phyloP scores from a whole-genome alignment of 2,329 filamentous ascomycete genomes.

The Beauveria scarabaeidicola region DNA sequence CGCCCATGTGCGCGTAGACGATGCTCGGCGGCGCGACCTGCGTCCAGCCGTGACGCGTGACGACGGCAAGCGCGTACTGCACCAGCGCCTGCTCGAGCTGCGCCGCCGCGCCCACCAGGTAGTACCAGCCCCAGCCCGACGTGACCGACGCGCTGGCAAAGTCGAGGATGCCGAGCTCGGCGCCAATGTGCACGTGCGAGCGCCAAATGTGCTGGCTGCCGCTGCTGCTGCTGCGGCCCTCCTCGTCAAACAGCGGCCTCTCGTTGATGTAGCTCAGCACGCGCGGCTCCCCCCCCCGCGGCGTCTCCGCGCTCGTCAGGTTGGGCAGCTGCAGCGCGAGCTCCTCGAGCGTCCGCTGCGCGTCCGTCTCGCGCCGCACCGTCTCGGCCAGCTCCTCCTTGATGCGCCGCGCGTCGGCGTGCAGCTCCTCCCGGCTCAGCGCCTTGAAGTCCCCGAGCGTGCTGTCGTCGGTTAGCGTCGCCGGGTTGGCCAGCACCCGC shows the following conservation, averaged over 20 bases:
- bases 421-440: constrained; percentile 42
- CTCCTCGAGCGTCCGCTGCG: constrained; percentile 58
- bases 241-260: constrained; percentile 37
- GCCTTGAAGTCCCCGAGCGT: constrained; percentile 27
- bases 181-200: constrained; percentile 81
- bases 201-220: constrained; percentile 44
- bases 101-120: constrained; percentile 81
- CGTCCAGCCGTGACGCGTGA: constrained; percentile 66
- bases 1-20: constrained; percentile 84
- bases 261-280: constrained; percentile 75
- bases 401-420: constrained; percentile 54
- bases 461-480: constrained; percentile 35
- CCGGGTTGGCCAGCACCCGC: constrained; percentile 42
- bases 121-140: constrained; percentile 97
- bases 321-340: constrained; percentile 80
- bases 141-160: constrained; percentile 74
- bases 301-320: constrained; percentile 69
- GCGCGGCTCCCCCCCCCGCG: constrained; percentile 55
- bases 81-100: constrained; percentile 91
- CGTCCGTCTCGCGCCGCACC: constrained; percentile 51
- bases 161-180: constrained; percentile 81
- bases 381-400: constrained; percentile 55
- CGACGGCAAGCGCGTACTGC: constrained; percentile 71
- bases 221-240: constrained; percentile 17
- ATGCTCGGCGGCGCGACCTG: constrained; percentile 78